Percentiles rank a stretch among this genome's conserved stretches.
These are phyloP conservation scores for Apiospora koreana DNA, from an alignment of 2,329 filamentous ascomycete genomes.

Conservation along the genomic window DNA sequence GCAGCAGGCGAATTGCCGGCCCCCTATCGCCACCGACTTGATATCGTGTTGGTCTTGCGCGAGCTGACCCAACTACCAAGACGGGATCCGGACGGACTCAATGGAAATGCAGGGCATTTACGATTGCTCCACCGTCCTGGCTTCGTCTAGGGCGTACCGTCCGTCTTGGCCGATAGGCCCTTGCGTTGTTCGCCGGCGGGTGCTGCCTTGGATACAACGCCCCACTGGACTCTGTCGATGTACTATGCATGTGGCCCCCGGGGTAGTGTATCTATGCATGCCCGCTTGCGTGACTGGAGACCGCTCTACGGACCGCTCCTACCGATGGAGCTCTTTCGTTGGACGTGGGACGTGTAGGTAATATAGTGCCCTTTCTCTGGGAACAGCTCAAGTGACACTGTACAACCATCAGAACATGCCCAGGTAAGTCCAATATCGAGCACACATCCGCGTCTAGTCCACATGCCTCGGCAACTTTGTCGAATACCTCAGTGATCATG, in stretches of 20 bases:
- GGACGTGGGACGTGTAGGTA: slow-evolving; percentile 27
- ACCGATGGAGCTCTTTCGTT: slow-evolving; percentile 40
- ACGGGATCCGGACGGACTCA: background rate
- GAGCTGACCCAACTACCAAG: background rate
- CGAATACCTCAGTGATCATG: slow-evolving; percentile 23
- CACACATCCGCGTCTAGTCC: slow-evolving; percentile 26
- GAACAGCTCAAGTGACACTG: slow-evolving; percentile 32
- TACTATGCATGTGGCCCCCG: background rate
- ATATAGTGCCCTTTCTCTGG: slow-evolving; percentile 22
- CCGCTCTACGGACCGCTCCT: slow-evolving; percentile 39
- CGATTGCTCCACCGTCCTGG: background rate
- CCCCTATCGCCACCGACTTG: background rate
- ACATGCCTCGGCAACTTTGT: slow-evolving; percentile 27
- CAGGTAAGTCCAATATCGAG: background rate
- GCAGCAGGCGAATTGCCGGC: background rate
- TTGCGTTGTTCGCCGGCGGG: background rate
- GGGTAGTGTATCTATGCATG: background rate
- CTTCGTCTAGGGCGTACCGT: background rate
- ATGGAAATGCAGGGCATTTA: too few species aligned
- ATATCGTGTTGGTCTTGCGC: background rate
- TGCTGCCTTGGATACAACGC: background rate
- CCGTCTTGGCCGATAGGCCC: background rate
- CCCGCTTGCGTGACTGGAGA: background rate
- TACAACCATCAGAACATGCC: background rate
- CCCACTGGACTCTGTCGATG: background rate